Conservation (phyloP, 169 alveolate species). For the Plasmodium gallinaceum region DNA sequence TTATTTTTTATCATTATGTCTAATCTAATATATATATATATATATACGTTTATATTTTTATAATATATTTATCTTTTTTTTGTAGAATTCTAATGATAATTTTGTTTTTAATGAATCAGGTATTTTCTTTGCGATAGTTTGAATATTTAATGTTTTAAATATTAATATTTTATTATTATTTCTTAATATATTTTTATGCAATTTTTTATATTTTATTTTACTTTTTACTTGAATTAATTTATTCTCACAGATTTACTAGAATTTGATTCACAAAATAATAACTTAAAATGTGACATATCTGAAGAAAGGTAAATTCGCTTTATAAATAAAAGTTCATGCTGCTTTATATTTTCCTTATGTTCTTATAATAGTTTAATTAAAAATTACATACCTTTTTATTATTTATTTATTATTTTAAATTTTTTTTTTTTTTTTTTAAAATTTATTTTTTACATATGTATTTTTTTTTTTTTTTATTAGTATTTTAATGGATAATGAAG, state of each 20-base stretch:
- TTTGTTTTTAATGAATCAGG: slow-evolving; percentile 52
- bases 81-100: slow-evolving; percentile 17
- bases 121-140: background rate
- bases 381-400: background rate
- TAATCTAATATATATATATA: background rate
- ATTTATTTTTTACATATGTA: background rate
- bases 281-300: background rate
- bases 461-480: background rate
- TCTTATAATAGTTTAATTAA: background rate
- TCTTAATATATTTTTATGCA: background rate
- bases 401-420: background rate
- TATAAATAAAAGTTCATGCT: background rate
- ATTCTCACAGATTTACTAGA: slow-evolving; percentile 20
- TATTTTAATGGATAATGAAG: slow-evolving; percentile 8
- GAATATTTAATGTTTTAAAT: no score
- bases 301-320: slow-evolving; percentile 22
- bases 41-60: background rate
- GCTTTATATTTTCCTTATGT: background rate
- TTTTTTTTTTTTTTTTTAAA: background rate
- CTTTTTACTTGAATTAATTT: background rate
- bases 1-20: background rate
- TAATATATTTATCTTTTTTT: background rate
- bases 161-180: no score
- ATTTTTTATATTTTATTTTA: slow-evolving; percentile 1
- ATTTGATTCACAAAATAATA: slow-evolving; percentile 21